A percentile compares a stretch with the other conserved stretches of the same genome.
phyloP scores from a whole-genome alignment of 305 asterid species.

The Rubia occidens region DNA sequence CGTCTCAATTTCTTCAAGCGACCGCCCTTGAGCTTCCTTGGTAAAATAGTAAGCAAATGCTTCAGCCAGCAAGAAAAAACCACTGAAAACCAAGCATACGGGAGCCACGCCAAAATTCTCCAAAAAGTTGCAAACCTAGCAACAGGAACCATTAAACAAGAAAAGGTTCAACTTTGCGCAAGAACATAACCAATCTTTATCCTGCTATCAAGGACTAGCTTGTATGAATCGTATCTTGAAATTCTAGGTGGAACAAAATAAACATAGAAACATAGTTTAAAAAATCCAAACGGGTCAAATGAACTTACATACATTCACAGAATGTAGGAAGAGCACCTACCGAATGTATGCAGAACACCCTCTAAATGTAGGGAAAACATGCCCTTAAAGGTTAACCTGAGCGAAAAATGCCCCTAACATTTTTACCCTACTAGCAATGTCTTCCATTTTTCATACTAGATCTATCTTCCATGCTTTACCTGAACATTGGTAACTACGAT shows the following conservation, averaged over 20 bases:
- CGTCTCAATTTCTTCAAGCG: slow-evolving; percentile 81
- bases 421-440: no score
- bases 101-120: slow-evolving; percentile 54
- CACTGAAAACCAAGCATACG: slow-evolving; percentile 59
- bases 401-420: no score
- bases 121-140: slow-evolving; percentile 75
- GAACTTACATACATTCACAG: no score
- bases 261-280: background rate
- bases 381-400: no score
- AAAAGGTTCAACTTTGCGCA: background rate
- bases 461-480: background rate
- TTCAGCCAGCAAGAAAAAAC: slow-evolving; percentile 58
- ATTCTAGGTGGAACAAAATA: background rate
- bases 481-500: background rate
- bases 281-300: no score
- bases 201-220: no score
- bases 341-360: no score
- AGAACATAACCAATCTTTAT: background rate
- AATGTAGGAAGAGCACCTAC: no score
- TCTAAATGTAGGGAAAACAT: no score
- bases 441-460: no score
- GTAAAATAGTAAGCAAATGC: slow-evolving; percentile 46
- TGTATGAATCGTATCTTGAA: background rate
- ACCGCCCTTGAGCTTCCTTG: slow-evolving; percentile 68
- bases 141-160: slow-evolving; percentile 12